Base-by-base conservation (phyloP, 495 filamentous ascomycete species). In the Amniculicola lignicola region DNA sequence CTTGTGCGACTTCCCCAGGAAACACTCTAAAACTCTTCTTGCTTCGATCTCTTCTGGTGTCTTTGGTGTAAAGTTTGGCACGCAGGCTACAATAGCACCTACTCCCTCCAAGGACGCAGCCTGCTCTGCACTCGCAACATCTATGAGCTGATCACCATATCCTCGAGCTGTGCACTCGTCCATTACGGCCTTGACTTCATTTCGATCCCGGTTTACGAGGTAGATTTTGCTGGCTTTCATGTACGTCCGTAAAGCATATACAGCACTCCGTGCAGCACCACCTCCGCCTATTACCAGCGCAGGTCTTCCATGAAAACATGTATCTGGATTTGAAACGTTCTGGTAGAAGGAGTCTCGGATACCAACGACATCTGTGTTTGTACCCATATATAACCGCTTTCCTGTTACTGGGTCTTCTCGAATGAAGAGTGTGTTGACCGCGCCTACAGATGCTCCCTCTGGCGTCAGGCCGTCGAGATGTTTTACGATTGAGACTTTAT, bases 301-400 rank as follows among this genome's bases (percentile, higher is more conserved):
- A 9, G 83, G 82, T 40, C 76, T 72, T 54, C 73, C 72, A 49
- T 75, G 74, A 66, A 80, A 83, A 18, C 75, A 56, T 3, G 46
- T 45, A 14, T 70, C 67, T 0, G 74, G 70, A 16, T 73, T 61
- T 4, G 65, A 59, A 6, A 80, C 67, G 66, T 87, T 87, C 62
- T 83, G 77, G 31, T 78, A 68, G 58, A 89, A 82, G 3, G 83
- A 80, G 58, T 88, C 82, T 22, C 83, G 79, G 52, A 89, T 80
- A 15, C 86, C 86, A 56, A 86, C 79, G 47, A 82, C 85, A 68
- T 90, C 86, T 18, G 86, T 89, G 74, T 90, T 89, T 35, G 86
- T 85, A 21, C 85, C 86, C 59, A 82, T 75, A 58, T 80, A 79
- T 25, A 72, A 57, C 28, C 70, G 70, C 1, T 70, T 67, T 33